Conservation (phyloP, 1,139 yeast species). For the Blastobotrys buckinghamii region DNA sequence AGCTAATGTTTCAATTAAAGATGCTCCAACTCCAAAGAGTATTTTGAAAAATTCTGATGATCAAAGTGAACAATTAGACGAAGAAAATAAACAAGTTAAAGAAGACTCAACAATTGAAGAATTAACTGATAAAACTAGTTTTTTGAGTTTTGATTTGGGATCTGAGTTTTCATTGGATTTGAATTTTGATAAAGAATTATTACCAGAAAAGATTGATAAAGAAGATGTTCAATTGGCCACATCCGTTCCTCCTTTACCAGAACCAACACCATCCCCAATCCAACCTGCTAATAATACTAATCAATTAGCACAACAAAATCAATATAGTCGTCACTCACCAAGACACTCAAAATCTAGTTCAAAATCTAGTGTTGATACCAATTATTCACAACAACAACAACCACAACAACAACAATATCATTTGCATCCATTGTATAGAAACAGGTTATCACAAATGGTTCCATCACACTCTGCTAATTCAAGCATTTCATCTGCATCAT, state of each 20-base stretch:
- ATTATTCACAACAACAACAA: not conserved
- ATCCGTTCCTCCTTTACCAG: not conserved
- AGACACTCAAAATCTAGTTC: constrained; percentile 7
- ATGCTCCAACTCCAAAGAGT: constrained; percentile 16
- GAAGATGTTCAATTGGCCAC: constrained; percentile 1
- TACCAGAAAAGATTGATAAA: constrained; percentile 9
- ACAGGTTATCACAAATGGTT: constrained; percentile 18
- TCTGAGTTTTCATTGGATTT: constrained; percentile 15
- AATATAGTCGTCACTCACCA: not conserved
- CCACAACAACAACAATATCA: constrained; percentile 4
- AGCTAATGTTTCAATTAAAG: constrained; percentile 10
- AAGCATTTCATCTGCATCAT: constrained; percentile 18
- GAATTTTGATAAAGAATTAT: constrained; percentile 13
- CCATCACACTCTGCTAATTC: constrained; percentile 14
- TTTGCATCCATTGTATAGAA: constrained; percentile 22
- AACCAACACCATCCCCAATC: not conserved
- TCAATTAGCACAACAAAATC: not conserved
- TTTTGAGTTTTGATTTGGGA: constrained; percentile 17
- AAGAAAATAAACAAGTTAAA: not conserved
- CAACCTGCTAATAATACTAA: not conserved
- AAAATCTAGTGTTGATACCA: constrained; percentile 1
- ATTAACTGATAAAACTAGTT: not conserved
- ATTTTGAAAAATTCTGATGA: constrained; percentile 22
- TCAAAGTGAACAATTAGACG: not conserved
- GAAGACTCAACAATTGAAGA: not conserved